phyloP scores from a whole-genome alignment of 805 yeast species.

The Yamadazyma paraphyllophila region DNA sequence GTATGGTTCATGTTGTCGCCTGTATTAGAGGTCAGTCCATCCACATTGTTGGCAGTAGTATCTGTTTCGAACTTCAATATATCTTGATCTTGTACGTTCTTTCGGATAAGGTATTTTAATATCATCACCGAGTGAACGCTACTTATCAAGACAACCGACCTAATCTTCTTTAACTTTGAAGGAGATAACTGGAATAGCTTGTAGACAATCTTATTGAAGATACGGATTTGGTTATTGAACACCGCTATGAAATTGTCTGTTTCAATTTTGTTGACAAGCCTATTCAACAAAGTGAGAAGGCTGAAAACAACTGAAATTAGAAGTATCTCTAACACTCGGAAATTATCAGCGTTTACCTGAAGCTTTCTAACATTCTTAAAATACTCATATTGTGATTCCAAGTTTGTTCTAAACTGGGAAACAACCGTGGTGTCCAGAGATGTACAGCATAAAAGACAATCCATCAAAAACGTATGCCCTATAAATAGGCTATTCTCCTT shows the following conservation, averaged over 20 bases:
- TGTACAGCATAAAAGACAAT: constrained; percentile 33
- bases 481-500: not conserved
- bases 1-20: not conserved
- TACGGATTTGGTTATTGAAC: constrained; percentile 31
- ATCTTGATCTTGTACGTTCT: constrained; percentile 8
- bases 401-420: constrained; percentile 7
- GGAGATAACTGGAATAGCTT: constrained; percentile 16
- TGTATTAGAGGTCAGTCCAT: not conserved
- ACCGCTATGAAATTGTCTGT: not conserved
- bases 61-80: not conserved
- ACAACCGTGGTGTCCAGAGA: constrained; percentile 9
- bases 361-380: constrained; percentile 7
- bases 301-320: constrained; percentile 31
- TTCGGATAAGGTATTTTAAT: constrained; percentile 26
- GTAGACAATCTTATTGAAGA: constrained; percentile 27
- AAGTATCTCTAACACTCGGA: constrained; percentile 25
- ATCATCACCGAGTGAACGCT: constrained; percentile 31
- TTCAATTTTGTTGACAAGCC: constrained; percentile 3
- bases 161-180: constrained; percentile 11
- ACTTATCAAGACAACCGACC: constrained; percentile 23
- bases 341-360: constrained; percentile 7
- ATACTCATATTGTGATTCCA: constrained; percentile 21
- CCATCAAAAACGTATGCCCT: constrained; percentile 20
- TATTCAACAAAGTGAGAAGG: constrained; percentile 21
- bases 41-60: not conserved